Evolutionary conservation across 2,329 filamentous ascomycete genomes (phyloP).

Genomic region (Pochonia chlamydosporia): DNA sequence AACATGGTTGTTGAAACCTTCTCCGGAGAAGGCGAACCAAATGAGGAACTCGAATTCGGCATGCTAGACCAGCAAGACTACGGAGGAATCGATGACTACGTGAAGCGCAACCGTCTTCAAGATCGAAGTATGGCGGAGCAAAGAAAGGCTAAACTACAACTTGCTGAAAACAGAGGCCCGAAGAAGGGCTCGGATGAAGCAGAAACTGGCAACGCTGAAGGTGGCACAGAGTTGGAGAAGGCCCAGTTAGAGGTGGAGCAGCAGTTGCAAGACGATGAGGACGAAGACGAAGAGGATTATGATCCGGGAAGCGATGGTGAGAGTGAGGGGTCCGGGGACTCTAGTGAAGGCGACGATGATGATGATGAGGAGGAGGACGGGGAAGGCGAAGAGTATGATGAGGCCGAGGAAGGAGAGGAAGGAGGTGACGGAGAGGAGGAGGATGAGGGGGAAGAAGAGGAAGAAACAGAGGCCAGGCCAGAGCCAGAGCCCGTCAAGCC

Average conservation of each 20-base stretch:
- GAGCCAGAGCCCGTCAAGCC: constrained; percentile 7
- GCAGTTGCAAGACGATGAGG: constrained; percentile 52
- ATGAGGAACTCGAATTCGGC: constrained; percentile 59
- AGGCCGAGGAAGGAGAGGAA: constrained; percentile 31
- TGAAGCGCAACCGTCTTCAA: constrained; percentile 55
- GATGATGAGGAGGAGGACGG: constrained; percentile 43
- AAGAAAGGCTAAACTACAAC: constrained; percentile 56
- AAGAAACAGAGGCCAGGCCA: constrained; percentile 12
- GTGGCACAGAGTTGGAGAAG: constrained; percentile 40
- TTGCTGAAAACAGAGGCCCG: constrained; percentile 51
- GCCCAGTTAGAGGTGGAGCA: constrained; percentile 47
- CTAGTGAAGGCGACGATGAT: constrained; percentile 46
- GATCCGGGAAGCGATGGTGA: constrained; percentile 57
- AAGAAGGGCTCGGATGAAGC: constrained; percentile 39
- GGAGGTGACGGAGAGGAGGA: constrained; percentile 24
- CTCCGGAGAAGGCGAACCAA: constrained; percentile 37
- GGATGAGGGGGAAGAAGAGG: constrained; percentile 16
- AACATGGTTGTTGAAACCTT: constrained; percentile 61
- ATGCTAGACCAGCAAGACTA: constrained; percentile 69
- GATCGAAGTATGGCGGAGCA: constrained; percentile 65
- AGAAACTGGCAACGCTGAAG: constrained; percentile 26
- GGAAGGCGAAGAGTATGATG: constrained; percentile 33
- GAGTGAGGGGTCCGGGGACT: constrained; percentile 49
- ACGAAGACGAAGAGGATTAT: constrained; percentile 61
- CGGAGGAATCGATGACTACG: constrained; percentile 56